Evolutionary conservation across 2,329 filamentous ascomycete genomes (phyloP).

Genomic region (Trichothecium roseum): DNA sequence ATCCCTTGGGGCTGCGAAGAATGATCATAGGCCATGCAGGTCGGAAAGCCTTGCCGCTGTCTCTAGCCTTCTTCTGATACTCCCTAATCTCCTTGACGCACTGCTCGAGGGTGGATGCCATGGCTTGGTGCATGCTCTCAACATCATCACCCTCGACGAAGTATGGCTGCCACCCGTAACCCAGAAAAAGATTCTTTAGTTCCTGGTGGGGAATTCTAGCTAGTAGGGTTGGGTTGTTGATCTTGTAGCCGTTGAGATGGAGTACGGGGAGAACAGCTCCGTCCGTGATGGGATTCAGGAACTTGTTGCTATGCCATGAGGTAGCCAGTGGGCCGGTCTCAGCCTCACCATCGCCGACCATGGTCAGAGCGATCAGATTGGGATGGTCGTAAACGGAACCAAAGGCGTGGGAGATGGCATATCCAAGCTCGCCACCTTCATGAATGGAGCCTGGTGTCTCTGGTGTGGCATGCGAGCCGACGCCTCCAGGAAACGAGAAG

Average conservation of each 20-base stretch:
- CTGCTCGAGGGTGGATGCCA: conserved; percentile 66
- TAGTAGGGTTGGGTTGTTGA: conserved; percentile 68
- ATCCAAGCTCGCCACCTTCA: conserved; percentile 74
- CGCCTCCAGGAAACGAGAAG: conserved; percentile 72
- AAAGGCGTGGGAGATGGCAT: conserved; percentile 70
- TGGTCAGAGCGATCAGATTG: conserved; percentile 62
- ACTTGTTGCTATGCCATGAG: conserved; percentile 75
- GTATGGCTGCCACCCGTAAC: conserved; percentile 71
- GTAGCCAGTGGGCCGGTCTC: conserved; percentile 72
- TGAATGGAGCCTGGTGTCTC: conserved; percentile 70
- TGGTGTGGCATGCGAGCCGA: conserved; percentile 68
- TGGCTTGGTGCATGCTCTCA: conserved; percentile 70
- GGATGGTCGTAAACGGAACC: conserved; percentile 69
- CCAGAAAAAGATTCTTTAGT: conserved; percentile 56
- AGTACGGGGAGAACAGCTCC: conserved; percentile 69
- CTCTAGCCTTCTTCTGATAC: conserved; percentile 61
- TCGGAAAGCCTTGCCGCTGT: conserved; percentile 57
- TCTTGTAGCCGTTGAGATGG: conserved; percentile 78
- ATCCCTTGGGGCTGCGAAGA: conserved; percentile 68
- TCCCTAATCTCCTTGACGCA: conserved; percentile 59
- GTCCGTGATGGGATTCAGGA: conserved; percentile 68
- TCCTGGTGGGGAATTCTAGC: conserved; percentile 67
- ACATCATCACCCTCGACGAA: conserved; percentile 70
- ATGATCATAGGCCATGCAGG: conserved; percentile 73
- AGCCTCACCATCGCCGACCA: conserved; percentile 74